phyloP scores from a whole-genome alignment of 768 basidiomycete genomes.

The Phlebiopsis flavidoalba region DNA sequence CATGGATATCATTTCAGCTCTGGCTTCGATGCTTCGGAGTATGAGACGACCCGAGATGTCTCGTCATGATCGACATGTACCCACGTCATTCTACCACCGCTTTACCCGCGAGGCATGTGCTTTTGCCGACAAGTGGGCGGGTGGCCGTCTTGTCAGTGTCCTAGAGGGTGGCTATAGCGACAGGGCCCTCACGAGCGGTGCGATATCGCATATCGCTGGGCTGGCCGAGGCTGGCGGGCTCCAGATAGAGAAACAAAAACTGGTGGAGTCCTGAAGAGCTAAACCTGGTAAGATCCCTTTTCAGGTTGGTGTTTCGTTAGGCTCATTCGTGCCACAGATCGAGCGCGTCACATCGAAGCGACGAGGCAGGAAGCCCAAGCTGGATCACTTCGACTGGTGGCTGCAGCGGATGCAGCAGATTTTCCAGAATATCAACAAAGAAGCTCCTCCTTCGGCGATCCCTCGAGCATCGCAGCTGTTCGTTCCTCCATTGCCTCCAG shows the following conservation, averaged over 20 bases:
- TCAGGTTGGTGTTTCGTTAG: neutral
- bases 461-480: neutral
- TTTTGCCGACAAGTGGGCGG: constrained; percentile 61
- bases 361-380: constrained; percentile 38
- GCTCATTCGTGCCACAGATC: constrained; percentile 34
- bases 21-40: constrained; percentile 92
- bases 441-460: neutral
- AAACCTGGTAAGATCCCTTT: constrained; percentile 36
- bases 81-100: constrained; percentile 76
- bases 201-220: constrained; percentile 77
- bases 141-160: constrained; percentile 75
- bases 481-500: neutral
- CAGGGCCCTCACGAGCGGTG: constrained; percentile 76
- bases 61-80: constrained; percentile 82
- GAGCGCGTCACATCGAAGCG: constrained; percentile 61
- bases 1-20: constrained; percentile 42
- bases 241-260: constrained; percentile 16
- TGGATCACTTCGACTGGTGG: constrained; percentile 43
- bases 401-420: constrained; percentile 50
- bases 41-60: constrained; percentile 91
- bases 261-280: constrained; percentile 71
- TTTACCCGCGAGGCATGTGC: constrained; percentile 68
- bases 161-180: constrained; percentile 97
- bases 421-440: constrained; percentile 34
- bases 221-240: constrained; percentile 35